phyloP scores from a whole-genome alignment of 306 rosid genomes.

The Pyrus betulifolia region DNA sequence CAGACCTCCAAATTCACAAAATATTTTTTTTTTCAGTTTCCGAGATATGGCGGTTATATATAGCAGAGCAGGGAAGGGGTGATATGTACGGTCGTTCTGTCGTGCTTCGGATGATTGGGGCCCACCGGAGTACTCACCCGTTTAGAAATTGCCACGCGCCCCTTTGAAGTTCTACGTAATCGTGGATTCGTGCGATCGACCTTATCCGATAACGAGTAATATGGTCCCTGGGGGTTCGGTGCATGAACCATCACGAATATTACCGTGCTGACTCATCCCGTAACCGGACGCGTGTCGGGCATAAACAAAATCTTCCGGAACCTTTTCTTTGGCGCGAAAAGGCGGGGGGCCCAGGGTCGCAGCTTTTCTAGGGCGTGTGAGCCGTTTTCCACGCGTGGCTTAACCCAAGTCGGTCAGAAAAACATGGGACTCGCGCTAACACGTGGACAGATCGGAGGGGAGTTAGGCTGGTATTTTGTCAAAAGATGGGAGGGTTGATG shows the following conservation, averaged over 20 bases:
- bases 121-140: conserved; percentile 27
- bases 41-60: conserved; percentile 30
- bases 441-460: conserved; percentile 27
- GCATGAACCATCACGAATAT: conserved; percentile 28
- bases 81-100: conserved; percentile 46
- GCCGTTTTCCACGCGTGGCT: conserved; percentile 45
- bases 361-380: neutral
- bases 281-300: conserved; percentile 15
- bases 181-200: conserved; percentile 40
- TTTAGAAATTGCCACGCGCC: conserved; percentile 29
- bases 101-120: conserved; percentile 18
- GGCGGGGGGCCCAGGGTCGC: neutral
- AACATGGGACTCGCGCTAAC: conserved; percentile 28
- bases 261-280: neutral
- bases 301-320: neutral
- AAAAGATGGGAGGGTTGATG: conserved; percentile 12
- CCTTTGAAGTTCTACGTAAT: conserved; percentile 14
- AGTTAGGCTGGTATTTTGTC: conserved; percentile 64
- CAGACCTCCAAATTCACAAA: neutral
- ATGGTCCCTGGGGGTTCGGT: conserved; percentile 27
- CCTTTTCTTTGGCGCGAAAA: neutral
- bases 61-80: neutral
- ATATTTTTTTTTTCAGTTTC: conserved; percentile 5
- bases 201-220: conserved; percentile 52
- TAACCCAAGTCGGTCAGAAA: conserved; percentile 34